Evolutionary conservation across 768 basidiomycete species (phyloP), one percentile per base, ranked within the genome.

Genomic region (Hemileccinum impolitum): DNA sequence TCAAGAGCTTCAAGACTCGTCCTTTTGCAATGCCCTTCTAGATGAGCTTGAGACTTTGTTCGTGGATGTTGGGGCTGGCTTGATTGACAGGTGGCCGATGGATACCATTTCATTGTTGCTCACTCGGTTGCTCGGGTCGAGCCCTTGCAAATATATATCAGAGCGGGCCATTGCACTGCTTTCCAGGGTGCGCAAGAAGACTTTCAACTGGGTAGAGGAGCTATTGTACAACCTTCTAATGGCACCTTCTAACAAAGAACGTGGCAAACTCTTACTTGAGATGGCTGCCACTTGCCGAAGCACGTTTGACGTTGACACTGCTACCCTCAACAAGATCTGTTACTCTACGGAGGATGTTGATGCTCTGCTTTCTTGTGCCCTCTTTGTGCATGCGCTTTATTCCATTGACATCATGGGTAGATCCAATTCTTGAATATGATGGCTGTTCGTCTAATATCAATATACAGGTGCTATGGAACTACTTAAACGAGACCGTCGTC

Each of bases 281-380:
- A 61, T 69, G 44, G 72, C 70, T 12, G 60, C 63, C 7, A 65
- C 60, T n/a, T 75, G 73, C 51, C 61, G 71, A 11, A 57, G 57
- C 10, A 59, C 48, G 1, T 57, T 55, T 19, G 57, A 63, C 23
- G 23, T 23, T 6, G 23, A 23, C 6, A 8, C 31, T 12, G 36
- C 26, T 10, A 30, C 51, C 28, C 18, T 44, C 5, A 0, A 40
- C 6, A 6, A 23, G 23, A 2, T 4, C 35, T 35, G 15, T 15
- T 1, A n/a, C n/a, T 35, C 35, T 35, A 15, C 35, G 1, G 35
- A 35, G 35, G 35, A 35, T 9, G 6, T 35, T 15, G 35, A 35
- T 17, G n/a, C n/a, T 15, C n/a, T 35, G 5, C 35, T 35, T 35
- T 35, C 66, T 37, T 66, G 68, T 41, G 47, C 54, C 3, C 50